Conservation (phyloP, 192 early-diverging fungal genomes). For the Linderina pennispora region DNA sequence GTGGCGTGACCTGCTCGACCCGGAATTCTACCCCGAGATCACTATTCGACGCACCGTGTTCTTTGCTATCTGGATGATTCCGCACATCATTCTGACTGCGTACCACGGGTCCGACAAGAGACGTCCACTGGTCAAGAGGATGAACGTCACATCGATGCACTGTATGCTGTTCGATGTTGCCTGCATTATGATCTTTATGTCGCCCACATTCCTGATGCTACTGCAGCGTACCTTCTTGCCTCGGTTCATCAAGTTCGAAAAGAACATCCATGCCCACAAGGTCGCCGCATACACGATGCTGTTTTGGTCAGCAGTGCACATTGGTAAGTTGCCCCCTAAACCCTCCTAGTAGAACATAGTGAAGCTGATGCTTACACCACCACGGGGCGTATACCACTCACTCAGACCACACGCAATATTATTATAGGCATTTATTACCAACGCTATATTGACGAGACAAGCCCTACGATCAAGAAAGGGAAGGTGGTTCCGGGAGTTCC, state of each 20-base stretch:
- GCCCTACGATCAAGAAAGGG: constrained; percentile 7
- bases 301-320: constrained; percentile 59
- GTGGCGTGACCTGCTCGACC: constrained; percentile 10
- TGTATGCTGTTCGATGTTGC: constrained; percentile 50
- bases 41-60: constrained; percentile 25
- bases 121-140: constrained; percentile 5
- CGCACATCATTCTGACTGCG: constrained; percentile 26
- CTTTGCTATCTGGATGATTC: constrained; percentile 30
- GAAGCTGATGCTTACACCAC: neutral
- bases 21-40: constrained; percentile 30
- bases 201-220: constrained; percentile 59
- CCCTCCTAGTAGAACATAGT: neutral
- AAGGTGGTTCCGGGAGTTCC: constrained; percentile 9
- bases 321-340: constrained; percentile 10
- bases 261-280: constrained; percentile 73
- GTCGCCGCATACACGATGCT: constrained; percentile 61
- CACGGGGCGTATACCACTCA: too few relatives aligned
- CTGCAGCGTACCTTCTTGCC: constrained; percentile 55
- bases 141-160: constrained; percentile 20
- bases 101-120: constrained; percentile 6
- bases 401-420: too few relatives aligned
- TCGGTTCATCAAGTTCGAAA: constrained; percentile 58
- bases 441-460: constrained; percentile 12
- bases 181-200: constrained; percentile 77
- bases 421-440: constrained; percentile 25